Conservation (phyloP, 2,329 filamentous ascomycete species). For the Ilyonectria robusta region DNA sequence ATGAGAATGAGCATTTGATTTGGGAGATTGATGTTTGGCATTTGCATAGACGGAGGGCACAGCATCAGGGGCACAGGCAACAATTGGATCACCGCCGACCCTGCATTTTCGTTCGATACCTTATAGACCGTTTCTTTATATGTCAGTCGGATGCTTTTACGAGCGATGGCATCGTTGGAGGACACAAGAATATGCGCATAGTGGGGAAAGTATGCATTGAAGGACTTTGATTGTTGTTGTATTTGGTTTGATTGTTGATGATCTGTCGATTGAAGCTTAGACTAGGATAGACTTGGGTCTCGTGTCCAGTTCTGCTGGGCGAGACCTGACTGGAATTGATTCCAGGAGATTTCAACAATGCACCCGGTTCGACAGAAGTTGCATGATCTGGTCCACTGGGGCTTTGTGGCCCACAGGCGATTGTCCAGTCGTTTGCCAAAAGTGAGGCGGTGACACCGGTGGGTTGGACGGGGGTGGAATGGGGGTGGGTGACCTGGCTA, state of each 20-base stretch:
- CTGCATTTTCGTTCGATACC: conserved; percentile 47
- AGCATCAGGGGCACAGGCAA: conserved; percentile 36
- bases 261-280: conserved; percentile 17
- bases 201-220: conserved; percentile 25
- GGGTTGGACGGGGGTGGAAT: conserved; percentile 25
- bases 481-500: conserved; percentile 21
- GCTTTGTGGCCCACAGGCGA: conserved; percentile 3
- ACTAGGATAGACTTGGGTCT: conserved; percentile 29
- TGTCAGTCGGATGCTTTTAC: conserved; percentile 38
- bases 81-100: conserved; percentile 33
- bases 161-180: conserved; percentile 33
- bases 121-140: conserved; percentile 49
- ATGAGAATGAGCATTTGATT: conserved; percentile 39
- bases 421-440: conserved; percentile 20
- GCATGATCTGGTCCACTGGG: conserved; percentile 26
- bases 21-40: conserved; percentile 43
- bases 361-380: conserved; percentile 17
- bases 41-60: conserved; percentile 43
- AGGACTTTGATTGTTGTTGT: conserved; percentile 9
- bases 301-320: conserved; percentile 13
- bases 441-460: conserved; percentile 31
- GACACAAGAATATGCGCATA: conserved; percentile 30
- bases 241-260: conserved; percentile 13
- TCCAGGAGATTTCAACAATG: conserved; percentile 20
- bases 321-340: conserved; percentile 20